Base-by-base conservation (phyloP, 768 basidiomycete species). In the Amanita molliuscula region DNA sequence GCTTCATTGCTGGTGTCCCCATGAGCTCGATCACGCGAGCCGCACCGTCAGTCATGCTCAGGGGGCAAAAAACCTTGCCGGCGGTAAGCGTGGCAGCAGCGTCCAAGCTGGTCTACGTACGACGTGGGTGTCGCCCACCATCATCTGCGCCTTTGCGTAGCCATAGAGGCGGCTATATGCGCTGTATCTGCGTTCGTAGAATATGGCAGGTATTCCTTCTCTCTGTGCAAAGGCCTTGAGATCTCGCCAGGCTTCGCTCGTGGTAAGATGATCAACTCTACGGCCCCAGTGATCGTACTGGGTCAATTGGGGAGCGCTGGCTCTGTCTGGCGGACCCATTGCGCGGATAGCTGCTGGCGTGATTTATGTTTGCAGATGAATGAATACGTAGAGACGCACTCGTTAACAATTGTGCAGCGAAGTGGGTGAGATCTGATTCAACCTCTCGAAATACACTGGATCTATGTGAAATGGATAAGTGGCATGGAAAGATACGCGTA, bases 271-370 rank as follows among this genome's bases (percentile, higher is more conserved):
- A 60, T 90, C 86, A 6, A 87, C 65, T 20, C 73, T 62, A 9
- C 80, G 76, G 0, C 86, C 86, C 81, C 79, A 88, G 54, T 86
- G 79, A 56, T 88, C 72, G 58, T 86, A 89, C 61, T 88, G 88
- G 0, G 70, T 71, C 18, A 89, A 62, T 8, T 61, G 67, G 0
- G 83, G 81, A 16, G 75, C 75, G 2, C 63, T 59, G 1, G 74
- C 67, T 18, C 70, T 72, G 21, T 57, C 60, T 29, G 67, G 67
- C n/a, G 62, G 60, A n/a, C 69, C 71, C 41, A 85, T 60, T 1
- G 67, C 63, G 18, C 81, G 77, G 42, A 85, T 68, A n/a, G 63
- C 84, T 86, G 48, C 18, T 42, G 42, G 13, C 37, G 31, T 34
- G 37, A 40, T 33, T 41, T 44, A 18, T 45, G 11, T 40, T 38